Conservation (phyloP, 2,329 filamentous ascomycete species). For the Colletotrichum salicis region DNA sequence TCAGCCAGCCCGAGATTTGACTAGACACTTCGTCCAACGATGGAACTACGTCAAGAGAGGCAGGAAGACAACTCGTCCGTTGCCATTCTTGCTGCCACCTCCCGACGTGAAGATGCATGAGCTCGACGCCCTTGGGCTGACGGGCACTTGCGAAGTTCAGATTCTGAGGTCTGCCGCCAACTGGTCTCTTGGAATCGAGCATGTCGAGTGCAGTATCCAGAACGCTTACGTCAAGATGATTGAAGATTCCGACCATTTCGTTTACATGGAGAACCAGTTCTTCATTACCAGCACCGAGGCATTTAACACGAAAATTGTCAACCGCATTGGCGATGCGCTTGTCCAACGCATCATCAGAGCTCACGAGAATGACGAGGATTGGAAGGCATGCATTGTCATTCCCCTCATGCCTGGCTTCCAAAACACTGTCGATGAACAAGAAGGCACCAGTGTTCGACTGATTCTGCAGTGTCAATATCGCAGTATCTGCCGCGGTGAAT, state of each 20-base stretch:
- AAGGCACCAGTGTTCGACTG: constrained; percentile 91
- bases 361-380: constrained; percentile 84
- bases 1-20: constrained; percentile 92
- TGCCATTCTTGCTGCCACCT: constrained; percentile 91
- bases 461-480: constrained; percentile 98
- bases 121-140: constrained; percentile 85
- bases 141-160: constrained; percentile 95
- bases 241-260: constrained; percentile 93
- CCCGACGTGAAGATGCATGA: constrained; percentile 91
- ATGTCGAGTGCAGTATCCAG: constrained; percentile 94
- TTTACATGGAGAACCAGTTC: constrained; percentile 99
- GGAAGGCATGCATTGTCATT: constrained; percentile 90
- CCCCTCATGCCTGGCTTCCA: constrained; percentile 99
- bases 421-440: constrained; percentile 92
- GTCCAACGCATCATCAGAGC: constrained; percentile 92
- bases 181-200: constrained; percentile 91
- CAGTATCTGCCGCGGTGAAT: constrained; percentile 92
- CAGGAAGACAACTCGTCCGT: constrained; percentile 90
- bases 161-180: constrained; percentile 89
- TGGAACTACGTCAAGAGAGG: constrained; percentile 98
- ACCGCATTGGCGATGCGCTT: constrained; percentile 92
- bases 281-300: constrained; percentile 95
- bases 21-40: constrained; percentile 94
- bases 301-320: constrained; percentile 86
- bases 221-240: constrained; percentile 96